Evolutionary conservation across 257 asterid species (phyloP).

Genomic region (Nicotiana noctiflora): DNA sequence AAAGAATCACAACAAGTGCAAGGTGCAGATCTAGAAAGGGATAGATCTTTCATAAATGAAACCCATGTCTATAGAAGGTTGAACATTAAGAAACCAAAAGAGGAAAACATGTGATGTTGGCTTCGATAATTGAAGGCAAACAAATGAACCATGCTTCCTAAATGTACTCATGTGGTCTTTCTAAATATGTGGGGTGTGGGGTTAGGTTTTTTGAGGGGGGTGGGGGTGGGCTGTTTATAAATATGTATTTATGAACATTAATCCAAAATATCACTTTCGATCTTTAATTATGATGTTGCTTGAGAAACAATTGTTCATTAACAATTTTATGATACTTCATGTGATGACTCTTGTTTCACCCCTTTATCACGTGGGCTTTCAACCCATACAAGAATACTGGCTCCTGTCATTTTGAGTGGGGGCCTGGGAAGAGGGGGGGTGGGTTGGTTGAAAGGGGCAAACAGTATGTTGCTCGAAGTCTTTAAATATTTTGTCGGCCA

Average conservation of each 20-base stretch:
- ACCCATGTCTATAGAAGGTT: not conserved
- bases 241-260: not conserved
- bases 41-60: not conserved
- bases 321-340: not conserved
- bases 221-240: not conserved
- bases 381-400: not conserved
- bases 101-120: slow-evolving; percentile 5
- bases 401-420: not conserved
- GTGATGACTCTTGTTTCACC: not conserved
- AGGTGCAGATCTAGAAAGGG: slow-evolving; percentile 3
- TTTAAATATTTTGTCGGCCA: too few species aligned
- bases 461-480: not conserved
- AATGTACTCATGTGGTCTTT: not conserved
- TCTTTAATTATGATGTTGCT: not conserved
- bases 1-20: not conserved
- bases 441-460: not conserved
- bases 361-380: slow-evolving; percentile 2
- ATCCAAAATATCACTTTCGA: slow-evolving; percentile 8
- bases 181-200: not conserved
- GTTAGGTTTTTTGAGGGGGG: not conserved
- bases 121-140: slow-evolving; percentile 7
- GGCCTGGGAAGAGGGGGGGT: not conserved
- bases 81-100: slow-evolving; percentile 4
- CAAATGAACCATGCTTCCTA: not conserved
- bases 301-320: not conserved